These are phyloP conservation scores for Geotrichum phurueaensis DNA, from an alignment of 1,139 yeast species.

Conservation along the genomic window DNA sequence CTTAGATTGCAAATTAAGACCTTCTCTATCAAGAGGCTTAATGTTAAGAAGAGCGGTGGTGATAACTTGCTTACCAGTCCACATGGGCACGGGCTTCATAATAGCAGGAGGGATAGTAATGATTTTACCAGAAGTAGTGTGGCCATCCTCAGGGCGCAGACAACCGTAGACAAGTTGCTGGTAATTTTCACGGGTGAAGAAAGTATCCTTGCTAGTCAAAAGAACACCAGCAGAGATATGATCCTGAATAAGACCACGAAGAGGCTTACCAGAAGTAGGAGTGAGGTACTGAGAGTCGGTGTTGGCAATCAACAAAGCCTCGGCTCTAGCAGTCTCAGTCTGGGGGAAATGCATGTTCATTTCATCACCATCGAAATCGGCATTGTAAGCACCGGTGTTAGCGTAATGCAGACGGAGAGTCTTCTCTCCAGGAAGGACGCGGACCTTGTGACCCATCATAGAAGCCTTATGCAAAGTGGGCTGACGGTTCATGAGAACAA, in stretches of 20 bases:
- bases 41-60: conserved; percentile 80
- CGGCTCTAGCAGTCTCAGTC: conserved; percentile 95
- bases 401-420: conserved; percentile 96
- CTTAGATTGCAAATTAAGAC: conserved; percentile 73
- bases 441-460: conserved; percentile 98
- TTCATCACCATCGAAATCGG: conserved; percentile 99
- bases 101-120: conserved; percentile 86
- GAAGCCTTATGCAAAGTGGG: conserved; percentile 99
- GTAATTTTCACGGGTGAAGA: conserved; percentile 84
- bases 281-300: conserved; percentile 96
- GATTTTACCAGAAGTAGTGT: conserved; percentile 61
- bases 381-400: conserved; percentile 97
- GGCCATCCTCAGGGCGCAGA: conserved; percentile 97
- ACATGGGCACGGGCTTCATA: conserved; percentile 76
- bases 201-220: conserved; percentile 88
- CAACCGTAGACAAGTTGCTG: conserved; percentile 93
- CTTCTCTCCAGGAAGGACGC: conserved; percentile 95
- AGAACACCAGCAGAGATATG: conserved; percentile 98
- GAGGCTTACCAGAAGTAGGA: conserved; percentile 96
- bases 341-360: conserved; percentile 99
- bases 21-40: conserved; percentile 82
- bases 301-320: conserved; percentile 89
- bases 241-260: conserved; percentile 98
- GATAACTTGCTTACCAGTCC: conserved; percentile 99
- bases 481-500: conserved; percentile 97